Conservation (phyloP, 345 rosid species). For the Toxicodendron radicans region DNA sequence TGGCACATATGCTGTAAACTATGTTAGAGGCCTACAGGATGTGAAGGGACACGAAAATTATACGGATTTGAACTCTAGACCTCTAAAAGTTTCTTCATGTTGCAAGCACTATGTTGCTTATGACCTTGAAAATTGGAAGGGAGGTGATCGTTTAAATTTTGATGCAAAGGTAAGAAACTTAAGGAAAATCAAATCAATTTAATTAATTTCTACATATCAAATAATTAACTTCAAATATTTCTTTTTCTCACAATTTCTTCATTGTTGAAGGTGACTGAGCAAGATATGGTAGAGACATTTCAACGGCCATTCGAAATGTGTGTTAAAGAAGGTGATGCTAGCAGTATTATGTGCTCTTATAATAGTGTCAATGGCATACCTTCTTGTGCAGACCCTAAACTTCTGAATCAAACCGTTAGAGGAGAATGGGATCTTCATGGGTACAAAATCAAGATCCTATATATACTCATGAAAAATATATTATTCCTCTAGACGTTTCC, state of each 20-base stretch:
- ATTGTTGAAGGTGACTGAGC: slow-evolving; percentile 33
- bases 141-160: slow-evolving; percentile 38
- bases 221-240: too few relatives aligned
- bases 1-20: slow-evolving; percentile 39
- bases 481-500: not conserved
- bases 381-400: slow-evolving; percentile 50
- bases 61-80: slow-evolving; percentile 19
- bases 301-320: slow-evolving; percentile 51
- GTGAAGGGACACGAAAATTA: slow-evolving; percentile 14
- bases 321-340: slow-evolving; percentile 38
- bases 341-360: slow-evolving; percentile 56
- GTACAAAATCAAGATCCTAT: not conserved
- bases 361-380: slow-evolving; percentile 57
- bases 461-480: not conserved
- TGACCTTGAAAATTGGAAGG: slow-evolving; percentile 56
- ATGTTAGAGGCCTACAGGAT: slow-evolving; percentile 53
- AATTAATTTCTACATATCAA: too few relatives aligned
- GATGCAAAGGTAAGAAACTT: slow-evolving; percentile 28
- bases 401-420: not conserved
- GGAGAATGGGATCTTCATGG: slow-evolving; percentile 1
- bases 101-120: slow-evolving; percentile 65
- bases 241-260: too few relatives aligned
- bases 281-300: slow-evolving; percentile 56
- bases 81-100: slow-evolving; percentile 47
- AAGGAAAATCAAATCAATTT: too few relatives aligned